Percentiles rank a stretch among this genome's conserved stretches.
These are phyloP conservation scores for Salix brachista DNA, from an alignment of 345 rosid species.

Conservation along the genomic window DNA sequence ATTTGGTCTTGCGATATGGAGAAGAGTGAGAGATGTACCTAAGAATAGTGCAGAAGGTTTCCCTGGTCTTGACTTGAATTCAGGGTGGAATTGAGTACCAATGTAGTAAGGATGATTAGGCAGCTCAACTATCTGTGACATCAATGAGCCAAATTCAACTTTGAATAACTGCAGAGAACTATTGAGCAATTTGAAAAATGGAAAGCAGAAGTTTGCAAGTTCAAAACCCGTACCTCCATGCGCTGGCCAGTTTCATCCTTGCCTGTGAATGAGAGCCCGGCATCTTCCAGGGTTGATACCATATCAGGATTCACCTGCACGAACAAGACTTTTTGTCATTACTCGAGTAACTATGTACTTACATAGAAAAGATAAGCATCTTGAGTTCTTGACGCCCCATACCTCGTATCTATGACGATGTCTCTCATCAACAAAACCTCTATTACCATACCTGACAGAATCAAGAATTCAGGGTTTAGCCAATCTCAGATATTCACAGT, in stretches of 20 bases:
- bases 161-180: neutral
- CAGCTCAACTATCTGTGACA: constrained; percentile 24
- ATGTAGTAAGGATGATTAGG: constrained; percentile 22
- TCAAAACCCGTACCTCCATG: constrained; percentile 57
- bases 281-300: constrained; percentile 61
- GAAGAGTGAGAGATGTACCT: constrained; percentile 40
- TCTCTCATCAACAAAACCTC: constrained; percentile 60
- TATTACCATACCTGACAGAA: constrained; percentile 57
- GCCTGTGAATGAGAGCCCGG: constrained; percentile 85
- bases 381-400: neutral
- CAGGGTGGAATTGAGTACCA: constrained; percentile 87
- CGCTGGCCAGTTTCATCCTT: constrained; percentile 86
- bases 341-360: neutral
- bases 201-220: neutral
- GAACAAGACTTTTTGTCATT: constrained; percentile 2
- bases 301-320: constrained; percentile 89
- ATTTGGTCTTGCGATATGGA: neutral
- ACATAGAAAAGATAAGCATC: neutral
- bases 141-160: neutral
- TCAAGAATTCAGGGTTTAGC: neutral
- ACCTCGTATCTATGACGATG: constrained; percentile 99
- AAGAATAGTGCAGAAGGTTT: constrained; percentile 80
- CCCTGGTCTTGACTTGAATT: constrained; percentile 91
- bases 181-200: neutral
- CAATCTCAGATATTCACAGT: neutral